A percentile compares a stretch with the other conserved stretches of the same genome.
phyloP scores from a whole-genome alignment of 2,329 filamentous ascomycete genomes.

The Talaromyces sp. region DNA sequence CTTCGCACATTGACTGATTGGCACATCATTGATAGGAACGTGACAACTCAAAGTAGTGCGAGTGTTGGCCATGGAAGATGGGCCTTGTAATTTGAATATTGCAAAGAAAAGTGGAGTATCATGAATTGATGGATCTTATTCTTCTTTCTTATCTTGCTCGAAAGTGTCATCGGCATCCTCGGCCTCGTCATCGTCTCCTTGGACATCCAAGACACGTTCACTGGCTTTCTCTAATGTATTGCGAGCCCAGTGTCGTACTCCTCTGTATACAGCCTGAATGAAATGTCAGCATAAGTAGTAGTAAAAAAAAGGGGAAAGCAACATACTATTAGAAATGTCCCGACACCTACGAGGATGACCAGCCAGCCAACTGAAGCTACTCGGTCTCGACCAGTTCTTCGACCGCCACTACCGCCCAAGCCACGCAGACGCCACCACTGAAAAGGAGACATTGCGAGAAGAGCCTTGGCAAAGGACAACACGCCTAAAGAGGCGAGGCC shows the following conservation, averaged over 20 bases:
- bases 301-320: not conserved
- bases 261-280: slow-evolving; percentile 70
- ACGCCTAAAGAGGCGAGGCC: slow-evolving; percentile 86
- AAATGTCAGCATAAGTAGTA: slow-evolving; percentile 16
- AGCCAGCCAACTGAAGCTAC: slow-evolving; percentile 74
- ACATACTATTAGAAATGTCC: slow-evolving; percentile 72
- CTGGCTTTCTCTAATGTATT: slow-evolving; percentile 70
- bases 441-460: slow-evolving; percentile 69
- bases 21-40: slow-evolving; percentile 74
- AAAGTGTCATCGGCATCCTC: slow-evolving; percentile 46
- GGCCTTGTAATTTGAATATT: not conserved
- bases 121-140: slow-evolving; percentile 1
- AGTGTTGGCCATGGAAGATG: slow-evolving; percentile 11
- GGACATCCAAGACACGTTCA: slow-evolving; percentile 75
- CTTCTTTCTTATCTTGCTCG: slow-evolving; percentile 6
- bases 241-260: slow-evolving; percentile 67
- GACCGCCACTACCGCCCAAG: slow-evolving; percentile 48
- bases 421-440: slow-evolving; percentile 71
- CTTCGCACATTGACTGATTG: slow-evolving; percentile 97
- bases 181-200: slow-evolving; percentile 45
- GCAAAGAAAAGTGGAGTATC: not conserved
- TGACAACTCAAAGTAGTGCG: slow-evolving; percentile 99
- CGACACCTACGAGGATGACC: slow-evolving; percentile 72
- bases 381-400: slow-evolving; percentile 64
- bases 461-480: slow-evolving; percentile 75